Percentiles rank a stretch among this genome's conserved stretches.
Evolutionary conservation across 768 basidiomycete species (phyloP).

Genomic region (Lactarius sp.): DNA sequence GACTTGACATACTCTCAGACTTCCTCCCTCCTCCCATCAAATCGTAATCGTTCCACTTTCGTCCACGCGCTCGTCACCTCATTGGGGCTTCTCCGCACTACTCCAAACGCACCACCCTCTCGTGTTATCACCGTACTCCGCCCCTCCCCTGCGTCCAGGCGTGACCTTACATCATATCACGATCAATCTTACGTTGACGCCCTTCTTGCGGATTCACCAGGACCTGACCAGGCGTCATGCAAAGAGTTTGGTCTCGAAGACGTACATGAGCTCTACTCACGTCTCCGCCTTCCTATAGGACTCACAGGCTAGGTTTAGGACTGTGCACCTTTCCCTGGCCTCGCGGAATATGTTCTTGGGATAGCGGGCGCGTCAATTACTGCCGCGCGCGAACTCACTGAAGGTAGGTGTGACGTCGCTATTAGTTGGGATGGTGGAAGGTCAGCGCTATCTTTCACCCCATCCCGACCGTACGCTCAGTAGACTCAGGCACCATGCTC

Average conservation of each 20-base stretch:
- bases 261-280: conserved; percentile 33
- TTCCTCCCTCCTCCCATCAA: conserved; percentile 32
- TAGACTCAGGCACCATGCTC: conserved; percentile 68
- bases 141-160: conserved; percentile 5
- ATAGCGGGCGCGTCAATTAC: conserved; percentile 78
- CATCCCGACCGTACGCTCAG: not conserved
- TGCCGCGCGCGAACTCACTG: conserved; percentile 57
- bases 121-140: conserved; percentile 11
- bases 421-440: conserved; percentile 93
- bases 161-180: conserved; percentile 21
- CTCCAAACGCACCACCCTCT: not conserved
- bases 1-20: conserved; percentile 13
- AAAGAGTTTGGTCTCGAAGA: conserved; percentile 56
- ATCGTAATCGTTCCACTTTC: conserved; percentile 28
- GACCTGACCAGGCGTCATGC: conserved; percentile 23
- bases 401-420: conserved; percentile 50
- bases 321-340: conserved; percentile 69
- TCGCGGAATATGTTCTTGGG: conserved; percentile 62
- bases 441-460: conserved; percentile 33
- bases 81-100: conserved; percentile 22
- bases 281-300: not conserved
- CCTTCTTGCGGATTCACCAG: conserved; percentile 9
- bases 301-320: conserved; percentile 45
- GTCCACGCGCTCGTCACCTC: conserved; percentile 30
- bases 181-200: conserved; percentile 18